phyloP scores from a whole-genome alignment of 371 early-diverging fungal species.

The Mucor velutinosus region DNA sequence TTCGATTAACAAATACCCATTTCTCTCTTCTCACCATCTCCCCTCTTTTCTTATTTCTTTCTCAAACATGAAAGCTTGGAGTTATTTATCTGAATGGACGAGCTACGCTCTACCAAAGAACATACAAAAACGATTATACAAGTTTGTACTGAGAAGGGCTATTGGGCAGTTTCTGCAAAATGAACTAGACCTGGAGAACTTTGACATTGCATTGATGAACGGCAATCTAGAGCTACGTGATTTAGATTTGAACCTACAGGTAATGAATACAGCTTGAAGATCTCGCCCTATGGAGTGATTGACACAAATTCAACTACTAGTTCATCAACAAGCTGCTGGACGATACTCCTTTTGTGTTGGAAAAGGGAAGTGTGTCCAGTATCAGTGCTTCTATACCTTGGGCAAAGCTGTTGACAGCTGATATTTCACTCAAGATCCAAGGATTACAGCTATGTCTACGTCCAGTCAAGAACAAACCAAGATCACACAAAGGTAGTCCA shows the following conservation, averaged over 20 bases:
- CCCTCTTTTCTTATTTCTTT: neutral
- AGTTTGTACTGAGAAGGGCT: constrained; percentile 81
- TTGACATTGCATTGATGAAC: constrained; percentile 86
- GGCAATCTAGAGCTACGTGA: constrained; percentile 81
- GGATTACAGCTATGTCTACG: constrained; percentile 66
- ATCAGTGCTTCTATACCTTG: constrained; percentile 83
- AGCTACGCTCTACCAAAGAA: constrained; percentile 66
- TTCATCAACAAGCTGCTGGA: constrained; percentile 66
- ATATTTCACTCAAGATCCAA: constrained; percentile 76
- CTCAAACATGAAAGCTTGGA: constrained; percentile 46
- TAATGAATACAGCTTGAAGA: constrained; percentile 19
- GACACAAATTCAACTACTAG: neutral
- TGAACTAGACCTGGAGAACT: constrained; percentile 79
- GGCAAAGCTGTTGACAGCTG: constrained; percentile 80
- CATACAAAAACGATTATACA: constrained; percentile 84
- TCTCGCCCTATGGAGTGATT: no score
- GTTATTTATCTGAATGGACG: constrained; percentile 45
- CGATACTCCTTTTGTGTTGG: constrained; percentile 71
- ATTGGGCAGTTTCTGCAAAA: constrained; percentile 85
- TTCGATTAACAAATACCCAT: neutral
- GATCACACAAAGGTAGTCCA: constrained; percentile 16
- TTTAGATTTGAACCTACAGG: constrained; percentile 77
- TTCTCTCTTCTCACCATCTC: neutral
- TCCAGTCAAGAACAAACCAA: constrained; percentile 50
- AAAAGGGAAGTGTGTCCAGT: constrained; percentile 67